Conservation (phyloP, 768 basidiomycete species). For the Trametes cubensis region DNA sequence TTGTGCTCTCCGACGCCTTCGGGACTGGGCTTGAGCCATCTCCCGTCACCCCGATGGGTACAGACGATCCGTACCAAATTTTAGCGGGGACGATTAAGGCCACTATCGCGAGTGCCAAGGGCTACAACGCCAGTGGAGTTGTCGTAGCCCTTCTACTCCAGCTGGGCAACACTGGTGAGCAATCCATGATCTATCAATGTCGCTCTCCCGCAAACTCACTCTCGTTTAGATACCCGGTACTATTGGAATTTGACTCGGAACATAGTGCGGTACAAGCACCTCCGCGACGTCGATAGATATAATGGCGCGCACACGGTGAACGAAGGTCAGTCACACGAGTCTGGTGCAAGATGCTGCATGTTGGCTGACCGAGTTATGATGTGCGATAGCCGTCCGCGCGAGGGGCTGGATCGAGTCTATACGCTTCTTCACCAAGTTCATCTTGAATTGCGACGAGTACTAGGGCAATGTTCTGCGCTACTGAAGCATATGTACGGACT, state of each 20-base stretch:
- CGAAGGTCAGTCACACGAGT: slow-evolving; percentile 53
- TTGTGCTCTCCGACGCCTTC: slow-evolving; percentile 54
- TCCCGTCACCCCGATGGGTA: slow-evolving; percentile 51
- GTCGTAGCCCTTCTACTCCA: slow-evolving; percentile 24
- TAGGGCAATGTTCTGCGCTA: too few species aligned
- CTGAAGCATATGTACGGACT: too few species aligned
- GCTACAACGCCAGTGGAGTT: slow-evolving; percentile 24
- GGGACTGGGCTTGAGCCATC: slow-evolving; percentile 63
- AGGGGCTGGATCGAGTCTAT: slow-evolving; percentile 64
- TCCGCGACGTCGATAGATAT: slow-evolving; percentile 21
- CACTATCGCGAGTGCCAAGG: slow-evolving; percentile 19
- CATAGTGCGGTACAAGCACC: slow-evolving; percentile 67
- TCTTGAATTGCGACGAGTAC: slow-evolving; percentile 68
- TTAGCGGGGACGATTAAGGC: slow-evolving; percentile 39
- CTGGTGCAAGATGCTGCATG: not conserved
- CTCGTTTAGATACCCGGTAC: slow-evolving; percentile 41
- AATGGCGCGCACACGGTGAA: slow-evolving; percentile 67
- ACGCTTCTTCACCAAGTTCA: slow-evolving; percentile 63
- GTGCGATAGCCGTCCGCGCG: slow-evolving; percentile 46
- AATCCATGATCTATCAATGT: not conserved
- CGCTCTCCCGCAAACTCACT: not conserved
- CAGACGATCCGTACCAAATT: slow-evolving; percentile 36
- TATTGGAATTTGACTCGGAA: slow-evolving; percentile 53
- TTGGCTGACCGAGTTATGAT: not conserved
- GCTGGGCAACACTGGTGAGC: slow-evolving; percentile 32